A percentile compares a stretch with the other conserved stretches of the same genome.
phyloP scores from a whole-genome alignment of 495 filamentous ascomycete genomes.

The Margaritispora aquatica region DNA sequence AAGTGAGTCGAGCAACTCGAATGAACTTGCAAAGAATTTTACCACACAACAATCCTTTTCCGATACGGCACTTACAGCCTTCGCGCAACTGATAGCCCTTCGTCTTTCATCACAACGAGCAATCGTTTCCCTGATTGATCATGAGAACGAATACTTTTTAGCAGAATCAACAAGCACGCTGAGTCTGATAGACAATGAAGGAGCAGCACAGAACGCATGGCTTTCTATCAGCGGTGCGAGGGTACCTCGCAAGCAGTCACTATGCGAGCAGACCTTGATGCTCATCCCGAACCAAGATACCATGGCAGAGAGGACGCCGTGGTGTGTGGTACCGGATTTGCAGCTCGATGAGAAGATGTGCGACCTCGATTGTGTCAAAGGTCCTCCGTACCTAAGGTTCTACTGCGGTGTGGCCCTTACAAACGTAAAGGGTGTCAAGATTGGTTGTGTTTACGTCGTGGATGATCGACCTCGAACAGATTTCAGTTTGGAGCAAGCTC shows the following conservation, averaged over 20 bases:
- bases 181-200: conserved; percentile 28
- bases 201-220: conserved; percentile 1
- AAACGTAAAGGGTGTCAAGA: conserved; percentile 27
- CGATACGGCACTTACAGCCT: conserved; percentile 53
- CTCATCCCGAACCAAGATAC: conserved; percentile 11
- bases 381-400: conserved; percentile 25
- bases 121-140: conserved; percentile 56
- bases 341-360: conserved; percentile 26
- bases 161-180: conserved; percentile 56
- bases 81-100: conserved; percentile 54
- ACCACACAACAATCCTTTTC: conserved; percentile 20
- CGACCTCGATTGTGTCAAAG: conserved; percentile 24
- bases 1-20: not conserved
- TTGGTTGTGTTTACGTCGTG: conserved; percentile 32
- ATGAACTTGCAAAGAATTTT: conserved; percentile 1
- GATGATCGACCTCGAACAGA: conserved; percentile 26
- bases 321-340: conserved; percentile 28
- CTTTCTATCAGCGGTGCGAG: conserved; percentile 11
- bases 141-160: conserved; percentile 52
- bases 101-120: conserved; percentile 47
- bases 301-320: conserved; percentile 5
- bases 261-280: conserved; percentile 9
- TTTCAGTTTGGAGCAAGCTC: conserved; percentile 26
- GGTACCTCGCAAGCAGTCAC: not conserved
- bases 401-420: conserved; percentile 31